Evolutionary conservation across 768 basidiomycete genomes (phyloP).

Genomic region (Boletus insuetus): DNA sequence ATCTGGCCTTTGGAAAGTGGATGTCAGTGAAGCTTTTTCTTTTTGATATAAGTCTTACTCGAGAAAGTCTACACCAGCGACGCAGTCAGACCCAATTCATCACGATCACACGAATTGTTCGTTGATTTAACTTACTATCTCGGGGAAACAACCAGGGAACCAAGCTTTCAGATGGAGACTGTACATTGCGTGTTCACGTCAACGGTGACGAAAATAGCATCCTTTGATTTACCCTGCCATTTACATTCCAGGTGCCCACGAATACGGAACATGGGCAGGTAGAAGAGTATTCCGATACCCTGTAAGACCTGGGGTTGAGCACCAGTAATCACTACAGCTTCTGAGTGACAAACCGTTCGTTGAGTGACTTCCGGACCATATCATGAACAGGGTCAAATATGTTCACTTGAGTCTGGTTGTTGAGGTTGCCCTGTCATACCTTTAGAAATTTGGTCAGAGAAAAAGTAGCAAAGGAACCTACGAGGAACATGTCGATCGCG

Average conservation of each 20-base stretch:
- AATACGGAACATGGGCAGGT: conserved; percentile 72
- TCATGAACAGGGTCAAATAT: conserved; percentile 96
- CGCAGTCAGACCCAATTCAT: not conserved
- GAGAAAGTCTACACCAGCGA: conserved; percentile 14
- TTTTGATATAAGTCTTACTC: conserved; percentile 10
- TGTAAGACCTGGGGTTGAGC: conserved; percentile 28
- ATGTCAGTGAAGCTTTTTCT: conserved; percentile 25
- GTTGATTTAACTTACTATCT: conserved; percentile 50
- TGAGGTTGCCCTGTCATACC: conserved; percentile 83
- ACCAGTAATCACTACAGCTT: not conserved
- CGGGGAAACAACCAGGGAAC: conserved; percentile 89
- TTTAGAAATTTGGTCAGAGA: conserved; percentile 5
- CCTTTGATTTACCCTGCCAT: conserved; percentile 64
- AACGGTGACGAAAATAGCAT: not conserved
- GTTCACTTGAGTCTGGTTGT: conserved; percentile 79
- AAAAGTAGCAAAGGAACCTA: conserved; percentile 35
- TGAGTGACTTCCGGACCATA: conserved; percentile 68
- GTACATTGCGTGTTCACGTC: conserved; percentile 10
- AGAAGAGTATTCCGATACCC: conserved; percentile 81
- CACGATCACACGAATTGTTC: not conserved
- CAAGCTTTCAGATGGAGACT: conserved; percentile 80
- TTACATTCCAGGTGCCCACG: conserved; percentile 94
- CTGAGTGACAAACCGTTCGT: conserved; percentile 52
- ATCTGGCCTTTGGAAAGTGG: conserved; percentile 59
- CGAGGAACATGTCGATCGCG: conserved; percentile 95